These are phyloP conservation scores for Xylaria sp. DNA, from an alignment of 495 filamentous ascomycete genomes.

Conservation along the genomic window DNA sequence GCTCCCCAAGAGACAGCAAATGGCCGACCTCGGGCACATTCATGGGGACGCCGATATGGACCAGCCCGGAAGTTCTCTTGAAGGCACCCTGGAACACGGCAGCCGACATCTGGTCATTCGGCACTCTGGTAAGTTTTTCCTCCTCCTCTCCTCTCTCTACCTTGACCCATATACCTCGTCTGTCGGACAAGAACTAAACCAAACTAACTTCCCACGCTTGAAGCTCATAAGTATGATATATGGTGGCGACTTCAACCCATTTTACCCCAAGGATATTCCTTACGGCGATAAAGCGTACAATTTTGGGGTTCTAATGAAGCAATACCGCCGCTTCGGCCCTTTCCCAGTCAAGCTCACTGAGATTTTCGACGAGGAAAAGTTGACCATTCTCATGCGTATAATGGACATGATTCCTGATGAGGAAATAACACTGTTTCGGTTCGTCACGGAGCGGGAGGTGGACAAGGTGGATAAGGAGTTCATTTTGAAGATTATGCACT, in stretches of 20 bases:
- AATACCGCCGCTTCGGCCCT: neutral
- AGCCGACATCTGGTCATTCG: neutral
- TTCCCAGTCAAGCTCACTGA: neutral
- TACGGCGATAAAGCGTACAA: too few relatives aligned
- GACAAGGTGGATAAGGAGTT: neutral
- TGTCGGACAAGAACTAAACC: too few relatives aligned
- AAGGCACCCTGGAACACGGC: neutral
- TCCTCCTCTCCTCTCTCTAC: neutral
- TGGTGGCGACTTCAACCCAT: neutral
- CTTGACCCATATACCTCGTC: too few relatives aligned
- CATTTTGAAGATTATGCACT: neutral
- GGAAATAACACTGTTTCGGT: neutral
- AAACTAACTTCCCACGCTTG: too few relatives aligned
- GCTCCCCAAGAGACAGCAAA: neutral
- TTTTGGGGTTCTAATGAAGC: neutral
- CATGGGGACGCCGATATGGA: neutral
- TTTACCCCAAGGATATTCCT: too few relatives aligned
- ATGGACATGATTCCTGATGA: too few relatives aligned
- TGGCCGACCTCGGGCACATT: neutral
- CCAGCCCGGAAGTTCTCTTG: neutral
- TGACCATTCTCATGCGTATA: neutral
- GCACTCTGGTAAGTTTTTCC: neutral
- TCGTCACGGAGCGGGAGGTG: neutral
- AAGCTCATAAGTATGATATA: neutral
- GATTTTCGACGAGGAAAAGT: neutral